These are phyloP conservation scores for Dalbergia cultrata DNA, from an alignment of 306 rosid species.

Conservation along the genomic window DNA sequence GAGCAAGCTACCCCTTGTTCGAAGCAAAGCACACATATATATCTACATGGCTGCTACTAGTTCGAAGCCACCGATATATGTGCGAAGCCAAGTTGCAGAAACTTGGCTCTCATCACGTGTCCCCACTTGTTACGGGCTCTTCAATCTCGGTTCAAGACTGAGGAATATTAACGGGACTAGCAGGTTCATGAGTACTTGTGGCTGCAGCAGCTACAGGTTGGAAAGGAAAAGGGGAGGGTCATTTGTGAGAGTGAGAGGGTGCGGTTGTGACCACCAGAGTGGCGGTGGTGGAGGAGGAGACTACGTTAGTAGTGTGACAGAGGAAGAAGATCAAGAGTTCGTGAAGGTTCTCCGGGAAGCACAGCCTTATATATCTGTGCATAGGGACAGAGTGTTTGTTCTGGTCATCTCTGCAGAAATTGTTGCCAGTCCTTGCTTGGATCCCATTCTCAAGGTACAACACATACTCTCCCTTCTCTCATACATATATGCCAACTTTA, in stretches of 20 bases:
- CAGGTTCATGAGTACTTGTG: neutral
- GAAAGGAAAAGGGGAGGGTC: conserved; percentile 1
- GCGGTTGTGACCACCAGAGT: conserved; percentile 21
- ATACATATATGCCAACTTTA: no score
- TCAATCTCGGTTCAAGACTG: conserved; percentile 1
- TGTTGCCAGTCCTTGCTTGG: conserved; percentile 55
- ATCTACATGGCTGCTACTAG: conserved; percentile 45
- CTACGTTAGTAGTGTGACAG: conserved; percentile 13
- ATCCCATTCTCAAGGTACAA: conserved; percentile 66
- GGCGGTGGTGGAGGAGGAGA: conserved; percentile 8
- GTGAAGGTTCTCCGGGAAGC: conserved; percentile 70
- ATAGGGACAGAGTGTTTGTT: conserved; percentile 62
- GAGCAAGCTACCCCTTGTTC: neutral
- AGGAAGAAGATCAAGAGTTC: conserved; percentile 64
- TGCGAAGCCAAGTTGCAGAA: conserved; percentile 18
- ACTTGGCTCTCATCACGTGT: conserved; percentile 38
- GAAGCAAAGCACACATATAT: neutral
- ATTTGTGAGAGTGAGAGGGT: conserved; percentile 34
- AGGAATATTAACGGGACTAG: neutral
- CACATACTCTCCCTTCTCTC: neutral
- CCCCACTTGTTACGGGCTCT: conserved; percentile 4
- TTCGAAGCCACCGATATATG: conserved; percentile 45
- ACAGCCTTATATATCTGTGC: conserved; percentile 69
- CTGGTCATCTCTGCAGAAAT: conserved; percentile 65
- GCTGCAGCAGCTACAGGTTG: neutral